These are phyloP conservation scores for Nothophytophthora sp. DNA, from an alignment of 352 stramenopile species.

Conservation along the genomic window DNA sequence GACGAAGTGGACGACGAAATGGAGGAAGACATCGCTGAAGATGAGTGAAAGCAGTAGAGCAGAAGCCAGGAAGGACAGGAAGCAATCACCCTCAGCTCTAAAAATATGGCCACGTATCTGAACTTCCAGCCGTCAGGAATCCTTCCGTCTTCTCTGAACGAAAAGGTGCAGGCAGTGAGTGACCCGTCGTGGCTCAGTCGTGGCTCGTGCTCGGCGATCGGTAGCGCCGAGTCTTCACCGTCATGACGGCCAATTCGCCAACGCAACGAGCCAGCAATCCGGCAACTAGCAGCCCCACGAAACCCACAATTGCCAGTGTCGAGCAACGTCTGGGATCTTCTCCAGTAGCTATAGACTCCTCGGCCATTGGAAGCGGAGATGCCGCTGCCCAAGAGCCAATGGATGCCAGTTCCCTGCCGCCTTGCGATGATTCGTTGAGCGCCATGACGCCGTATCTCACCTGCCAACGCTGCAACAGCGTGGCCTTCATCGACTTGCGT, in stretches of 20 bases:
- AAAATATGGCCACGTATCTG: too few species aligned
- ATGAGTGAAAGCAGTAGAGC: conserved; percentile 36
- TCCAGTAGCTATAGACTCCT: not conserved
- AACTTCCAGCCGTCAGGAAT: too few species aligned
- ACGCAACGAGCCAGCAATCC: too few species aligned
- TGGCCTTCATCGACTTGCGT: conserved; percentile 73
- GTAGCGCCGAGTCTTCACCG: too few species aligned
- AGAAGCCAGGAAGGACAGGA: too few species aligned
- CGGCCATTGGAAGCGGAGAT: not conserved
- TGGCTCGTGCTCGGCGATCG: too few species aligned
- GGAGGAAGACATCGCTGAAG: conserved; percentile 81
- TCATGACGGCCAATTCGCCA: too few species aligned
- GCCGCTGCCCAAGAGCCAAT: not conserved
- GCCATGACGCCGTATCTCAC: conserved; percentile 74
- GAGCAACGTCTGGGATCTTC: not conserved
- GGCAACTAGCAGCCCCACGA: too few species aligned
- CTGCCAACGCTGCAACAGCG: conserved; percentile 76
- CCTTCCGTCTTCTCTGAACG: too few species aligned
- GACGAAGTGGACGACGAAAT: conserved; percentile 71
- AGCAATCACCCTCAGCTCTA: too few species aligned
- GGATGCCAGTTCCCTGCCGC: not conserved
- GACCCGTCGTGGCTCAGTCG: too few species aligned
- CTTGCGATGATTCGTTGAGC: conserved; percentile 18
- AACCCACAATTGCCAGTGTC: not conserved
- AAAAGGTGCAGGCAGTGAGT: too few species aligned